Conservation (phyloP, 306 rosid species). For the Begonia peltatifolia region DNA sequence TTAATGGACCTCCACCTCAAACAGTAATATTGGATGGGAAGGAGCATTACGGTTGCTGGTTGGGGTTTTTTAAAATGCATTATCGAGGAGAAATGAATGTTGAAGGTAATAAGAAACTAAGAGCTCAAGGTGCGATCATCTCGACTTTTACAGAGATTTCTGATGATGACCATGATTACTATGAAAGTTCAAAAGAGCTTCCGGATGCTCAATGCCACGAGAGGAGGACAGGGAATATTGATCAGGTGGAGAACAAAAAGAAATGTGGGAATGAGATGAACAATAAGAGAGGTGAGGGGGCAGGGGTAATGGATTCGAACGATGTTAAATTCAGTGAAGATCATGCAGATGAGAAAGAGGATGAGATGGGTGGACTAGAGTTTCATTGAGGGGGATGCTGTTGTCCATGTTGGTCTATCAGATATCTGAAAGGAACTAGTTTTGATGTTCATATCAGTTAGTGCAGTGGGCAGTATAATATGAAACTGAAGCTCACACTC, state of each 20-base stretch:
- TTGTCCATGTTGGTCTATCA: slow-evolving; percentile 1
- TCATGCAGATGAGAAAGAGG: neutral
- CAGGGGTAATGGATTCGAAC: slow-evolving; percentile 2
- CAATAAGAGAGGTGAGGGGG: slow-evolving; percentile 1
- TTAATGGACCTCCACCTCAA: slow-evolving; percentile 26
- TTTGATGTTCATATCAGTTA: neutral
- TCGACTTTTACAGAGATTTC: slow-evolving; percentile 9
- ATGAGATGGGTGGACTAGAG: slow-evolving; percentile 23
- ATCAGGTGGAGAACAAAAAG: slow-evolving; percentile 25
- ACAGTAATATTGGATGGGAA: slow-evolving; percentile 26
- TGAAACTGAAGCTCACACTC: too few relatives aligned
- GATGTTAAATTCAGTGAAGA: neutral
- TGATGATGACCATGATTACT: slow-evolving; percentile 1
- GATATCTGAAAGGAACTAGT: too few relatives aligned
- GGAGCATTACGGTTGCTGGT: slow-evolving; percentile 32
- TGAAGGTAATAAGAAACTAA: neutral
- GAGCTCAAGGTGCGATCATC: neutral
- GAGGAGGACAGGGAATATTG: slow-evolving; percentile 13
- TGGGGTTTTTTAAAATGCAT: slow-evolving; percentile 20
- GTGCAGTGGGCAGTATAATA: neutral
- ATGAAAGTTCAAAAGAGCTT: neutral
- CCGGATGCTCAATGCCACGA: neutral
- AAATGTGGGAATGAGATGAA: slow-evolving; percentile 8
- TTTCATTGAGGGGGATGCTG: slow-evolving; percentile 22
- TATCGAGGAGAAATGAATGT: slow-evolving; percentile 8